Base-by-base conservation (phyloP, 2,329 filamentous ascomycete genomes). In the Rhinocladiella mackenziei region DNA sequence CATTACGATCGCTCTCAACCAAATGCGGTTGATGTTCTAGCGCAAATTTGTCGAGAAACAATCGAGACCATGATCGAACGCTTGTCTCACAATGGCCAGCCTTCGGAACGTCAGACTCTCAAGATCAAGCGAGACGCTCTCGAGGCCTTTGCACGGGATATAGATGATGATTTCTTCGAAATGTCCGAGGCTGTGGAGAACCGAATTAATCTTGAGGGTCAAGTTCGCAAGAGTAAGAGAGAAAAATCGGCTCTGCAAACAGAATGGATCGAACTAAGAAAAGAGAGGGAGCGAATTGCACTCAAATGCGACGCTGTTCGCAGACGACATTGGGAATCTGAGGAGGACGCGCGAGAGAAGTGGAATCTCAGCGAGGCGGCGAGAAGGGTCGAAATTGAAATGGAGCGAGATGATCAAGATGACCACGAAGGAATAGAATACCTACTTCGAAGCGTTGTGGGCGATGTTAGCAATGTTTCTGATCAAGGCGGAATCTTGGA, bases 181-280 rank as follows among this genome's bases (percentile, higher is more conserved):
- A 59, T 77, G 19, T 75, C 73, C 46, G 72, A 74, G 51, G 67
- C 73, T 15, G 66, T 76, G 2, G 71, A 77, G 46, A 69, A 71
- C 40, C 69, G 74, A 33, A 70, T 67, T 44, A 60, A 65, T 2
- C 64, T 75, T 17, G 65, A 67, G 18, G 62, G 67, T 37, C 68
- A 71, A 43, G 54, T 73, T 33, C 71, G 67, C 44, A 63, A 58
- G 51, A 67, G 65, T 50, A 70, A 65, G 58, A 68, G 62, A 50
- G 69, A 66, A 56, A 71, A 68, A 60, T 62, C 61, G 50, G 62
- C 66, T 23, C 50, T 75, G 39, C 66, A 74, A 19, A 67, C 63
- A 30, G 67, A 71, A 25, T 65, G 76, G 36, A 62, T 76, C 23
- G 63, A 63, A 14, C 50, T 76, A n/a, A 68, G 74, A 37, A 66